Evolutionary conservation across 305 asterid species (phyloP), one percentile per base, ranked within the genome.

Genomic region (Nicotiana rustica): DNA sequence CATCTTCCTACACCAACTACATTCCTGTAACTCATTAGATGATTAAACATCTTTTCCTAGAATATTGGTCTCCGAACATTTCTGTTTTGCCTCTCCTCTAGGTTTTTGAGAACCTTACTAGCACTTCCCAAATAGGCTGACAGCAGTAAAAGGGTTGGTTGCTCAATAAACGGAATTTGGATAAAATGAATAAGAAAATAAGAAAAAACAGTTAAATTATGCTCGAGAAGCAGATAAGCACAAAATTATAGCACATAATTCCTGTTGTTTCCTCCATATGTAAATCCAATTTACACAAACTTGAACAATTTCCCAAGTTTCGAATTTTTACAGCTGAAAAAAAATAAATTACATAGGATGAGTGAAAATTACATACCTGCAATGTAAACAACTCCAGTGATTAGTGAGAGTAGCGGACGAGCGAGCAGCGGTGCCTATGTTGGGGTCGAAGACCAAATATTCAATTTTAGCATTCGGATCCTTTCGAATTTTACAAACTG

Each of bases 1-100:
- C 41, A 71, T 71, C 44, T 44, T 70, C 47, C 77, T 44, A 41
- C 77, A 70, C 18, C 60, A 70, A 70, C 35, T 21, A 47, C 14
- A 21, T 21, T 21, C 19, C 38, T 2, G 41, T 41, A 41, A 41
- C 47, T 13, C 78, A 44, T 19, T 19, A 2, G 1, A 44, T 70
- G 38, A 47, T 73, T 13, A 47, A 73, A 47, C 41, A 73, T 21
- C 38, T 44, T 47, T n/a, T 73, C 79, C 79, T 47, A 13, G 2
- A 47, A 73, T 13, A 21, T 73, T 21, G 6, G 8, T 73, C 15
- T 5, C 62, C 21, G 25, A 47, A 14, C 41, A 19, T 47, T 71
- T 71, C 62, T 21, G 21, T 71, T 66, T 13, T 71, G 62, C 38
- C 38, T 13, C 13, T 19, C 61, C 21, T 47, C 79, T 71, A 21